Conservation (phyloP, 441 rosid genomes). For the Gossypium schwendimanii region DNA sequence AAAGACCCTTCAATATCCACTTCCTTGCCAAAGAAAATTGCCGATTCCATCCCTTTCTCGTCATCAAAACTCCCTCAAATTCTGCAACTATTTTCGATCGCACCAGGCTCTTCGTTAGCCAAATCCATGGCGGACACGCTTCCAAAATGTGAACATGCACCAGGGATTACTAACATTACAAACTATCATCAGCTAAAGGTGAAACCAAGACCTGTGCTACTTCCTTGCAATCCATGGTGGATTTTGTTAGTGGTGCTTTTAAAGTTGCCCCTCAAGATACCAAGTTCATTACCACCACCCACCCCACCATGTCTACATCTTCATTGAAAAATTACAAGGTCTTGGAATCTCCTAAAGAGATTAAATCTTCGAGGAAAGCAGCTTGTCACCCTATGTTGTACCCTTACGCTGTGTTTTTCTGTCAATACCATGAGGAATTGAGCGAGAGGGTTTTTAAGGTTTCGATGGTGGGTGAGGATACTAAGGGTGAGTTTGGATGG, state of each 20-base stretch:
- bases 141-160: conserved; percentile 36
- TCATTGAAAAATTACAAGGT: conserved; percentile 44
- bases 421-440: conserved; percentile 45
- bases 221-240: conserved; percentile 65
- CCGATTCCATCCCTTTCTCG: conserved; percentile 29
- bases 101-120: conserved; percentile 54
- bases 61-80: conserved; percentile 36
- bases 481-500: not conserved
- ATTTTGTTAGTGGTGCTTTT: conserved; percentile 32
- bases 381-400: conserved; percentile 73
- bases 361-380: conserved; percentile 30
- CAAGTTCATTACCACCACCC: conserved; percentile 35
- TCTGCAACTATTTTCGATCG: conserved; percentile 48
- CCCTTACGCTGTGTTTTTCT: conserved; percentile 64
- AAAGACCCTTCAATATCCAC: conserved; percentile 22
- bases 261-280: conserved; percentile 28
- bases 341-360: conserved; percentile 32
- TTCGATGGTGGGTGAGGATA: conserved; percentile 35
- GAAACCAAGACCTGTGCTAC: conserved; percentile 54
- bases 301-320: not conserved
- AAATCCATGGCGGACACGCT: conserved; percentile 53
- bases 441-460: conserved; percentile 41
- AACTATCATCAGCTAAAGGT: conserved; percentile 23
- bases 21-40: conserved; percentile 25
- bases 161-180: not conserved